These are phyloP conservation scores for Claviceps pusilla DNA, from an alignment of 2,329 filamentous ascomycete genomes.

Conservation along the genomic window DNA sequence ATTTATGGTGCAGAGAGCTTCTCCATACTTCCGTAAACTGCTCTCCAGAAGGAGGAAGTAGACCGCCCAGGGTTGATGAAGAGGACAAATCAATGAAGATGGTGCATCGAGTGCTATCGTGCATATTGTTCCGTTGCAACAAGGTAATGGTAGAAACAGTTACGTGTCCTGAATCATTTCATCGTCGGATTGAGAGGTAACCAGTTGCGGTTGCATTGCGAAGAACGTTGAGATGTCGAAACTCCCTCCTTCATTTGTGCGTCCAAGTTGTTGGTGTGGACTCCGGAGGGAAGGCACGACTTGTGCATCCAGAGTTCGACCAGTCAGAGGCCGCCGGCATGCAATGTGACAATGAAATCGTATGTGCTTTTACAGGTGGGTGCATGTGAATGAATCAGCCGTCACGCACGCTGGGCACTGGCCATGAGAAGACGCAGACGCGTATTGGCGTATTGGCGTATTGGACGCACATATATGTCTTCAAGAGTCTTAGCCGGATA, in stretches of 20 bases:
- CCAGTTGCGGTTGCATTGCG: neutral
- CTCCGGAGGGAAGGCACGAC: neutral
- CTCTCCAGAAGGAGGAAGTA: neutral
- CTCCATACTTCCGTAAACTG: neutral
- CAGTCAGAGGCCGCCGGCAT: neutral
- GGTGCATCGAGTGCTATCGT: neutral
- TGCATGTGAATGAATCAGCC: neutral
- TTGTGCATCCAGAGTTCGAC: neutral
- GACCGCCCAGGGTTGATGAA: neutral
- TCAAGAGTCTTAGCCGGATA: no score
- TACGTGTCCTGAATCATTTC: neutral
- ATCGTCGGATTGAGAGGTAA: neutral
- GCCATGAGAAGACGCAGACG: neutral
- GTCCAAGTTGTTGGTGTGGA: neutral
- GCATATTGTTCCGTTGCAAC: neutral
- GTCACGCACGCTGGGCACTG: neutral
- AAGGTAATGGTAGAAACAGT: neutral
- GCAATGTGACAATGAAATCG: neutral
- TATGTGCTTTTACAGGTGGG: neutral
- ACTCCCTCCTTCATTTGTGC: no score
- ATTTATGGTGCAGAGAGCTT: neutral
- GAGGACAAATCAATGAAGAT: neutral
- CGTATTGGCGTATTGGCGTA: no score
- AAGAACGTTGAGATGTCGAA: neutral
- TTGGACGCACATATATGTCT: no score